Evolutionary conservation across 768 basidiomycete genomes (phyloP).

Genomic region (Boletellus emodensis): DNA sequence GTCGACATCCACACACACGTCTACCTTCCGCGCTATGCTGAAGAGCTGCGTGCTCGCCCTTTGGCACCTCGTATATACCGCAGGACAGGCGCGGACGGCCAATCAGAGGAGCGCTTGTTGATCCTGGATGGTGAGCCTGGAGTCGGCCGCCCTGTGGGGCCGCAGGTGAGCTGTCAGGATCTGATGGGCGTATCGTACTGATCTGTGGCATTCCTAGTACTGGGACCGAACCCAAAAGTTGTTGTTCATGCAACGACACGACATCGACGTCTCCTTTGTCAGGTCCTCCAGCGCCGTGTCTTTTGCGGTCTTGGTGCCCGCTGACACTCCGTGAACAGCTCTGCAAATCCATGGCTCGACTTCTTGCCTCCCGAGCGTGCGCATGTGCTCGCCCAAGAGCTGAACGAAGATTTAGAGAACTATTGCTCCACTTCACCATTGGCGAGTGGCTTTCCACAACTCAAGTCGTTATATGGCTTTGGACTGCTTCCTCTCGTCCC

Average conservation of each 20-base stretch:
- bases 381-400: slow-evolving; percentile 55
- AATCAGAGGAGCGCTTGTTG: slow-evolving; percentile 62
- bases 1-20: slow-evolving; percentile 88
- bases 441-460: slow-evolving; percentile 25
- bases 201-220: slow-evolving; percentile 38
- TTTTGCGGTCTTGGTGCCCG: slow-evolving; percentile 3
- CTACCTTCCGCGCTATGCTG: slow-evolving; percentile 75
- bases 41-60: slow-evolving; percentile 60
- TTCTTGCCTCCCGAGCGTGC: slow-evolving; percentile 73
- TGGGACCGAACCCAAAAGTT: slow-evolving; percentile 79
- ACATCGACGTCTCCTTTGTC: slow-evolving; percentile 74
- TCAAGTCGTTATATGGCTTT: slow-evolving; percentile 77
- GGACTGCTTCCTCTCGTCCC: slow-evolving; percentile 82
- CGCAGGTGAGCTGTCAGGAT: slow-evolving; percentile 46
- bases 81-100: slow-evolving; percentile 39
- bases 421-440: slow-evolving; percentile 70
- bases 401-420: slow-evolving; percentile 74
- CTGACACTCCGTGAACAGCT: slow-evolving; percentile 39
- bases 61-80: slow-evolving; percentile 65
- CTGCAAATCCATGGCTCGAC: slow-evolving; percentile 91
- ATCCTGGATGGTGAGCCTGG: slow-evolving; percentile 80
- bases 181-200: slow-evolving; percentile 2
- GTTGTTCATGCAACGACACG: slow-evolving; percentile 80
- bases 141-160: slow-evolving; percentile 74
- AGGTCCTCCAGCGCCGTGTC: slow-evolving; percentile 42